Base-by-base conservation (phyloP, 192 early-diverging fungal genomes). In the Rhizoclosmatium sp. region DNA sequence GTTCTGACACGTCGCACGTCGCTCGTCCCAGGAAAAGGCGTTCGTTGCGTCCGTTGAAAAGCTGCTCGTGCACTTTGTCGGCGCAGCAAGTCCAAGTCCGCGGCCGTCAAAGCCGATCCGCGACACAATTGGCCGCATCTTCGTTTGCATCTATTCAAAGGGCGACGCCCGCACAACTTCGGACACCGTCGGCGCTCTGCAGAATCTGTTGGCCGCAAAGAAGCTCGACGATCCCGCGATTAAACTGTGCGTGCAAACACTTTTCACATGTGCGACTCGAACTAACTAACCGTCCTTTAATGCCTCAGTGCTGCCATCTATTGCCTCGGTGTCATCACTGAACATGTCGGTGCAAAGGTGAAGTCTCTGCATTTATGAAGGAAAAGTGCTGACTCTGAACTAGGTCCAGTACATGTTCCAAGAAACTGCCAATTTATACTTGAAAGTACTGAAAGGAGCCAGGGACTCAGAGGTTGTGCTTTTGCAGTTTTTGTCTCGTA, bases 111-210 rank as follows among this genome's bases (percentile, higher is more conserved):
- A 91, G 54, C 92, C 93, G 39, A 86, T 93, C 80, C 85, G 92
- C 39, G 82, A 91, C 60, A 76, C 96, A 48, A 92, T 96, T 76
- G 87, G 91, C 19, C 80, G 92, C 69, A 91, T 92, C 76, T 92
- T 92, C 70, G 86, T 89, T 31, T 75, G 87, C 19, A 77, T 96
- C 31, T 96, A 93, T 80, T 85, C 87, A 42, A 87, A 91, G 41
- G 94, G 93, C n/a, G 94, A 94, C 48, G 86, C 90, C 7, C 81
- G 93, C 54, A 92, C 91, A 0, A 76, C 95, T 7, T 94, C 96
- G 65, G 94, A 95, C 82, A 94, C 93, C 3, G 75, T 96, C 1
- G 88, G 89, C 44, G 86, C 86, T 3, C 80, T 92, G 9, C 93
- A 92, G 65, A 86, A 83, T 65, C 71, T 89, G 21, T 76, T 93